Base-by-base conservation (phyloP, 371 early-diverging fungal species). In the Dichotomocladium elegans region DNA sequence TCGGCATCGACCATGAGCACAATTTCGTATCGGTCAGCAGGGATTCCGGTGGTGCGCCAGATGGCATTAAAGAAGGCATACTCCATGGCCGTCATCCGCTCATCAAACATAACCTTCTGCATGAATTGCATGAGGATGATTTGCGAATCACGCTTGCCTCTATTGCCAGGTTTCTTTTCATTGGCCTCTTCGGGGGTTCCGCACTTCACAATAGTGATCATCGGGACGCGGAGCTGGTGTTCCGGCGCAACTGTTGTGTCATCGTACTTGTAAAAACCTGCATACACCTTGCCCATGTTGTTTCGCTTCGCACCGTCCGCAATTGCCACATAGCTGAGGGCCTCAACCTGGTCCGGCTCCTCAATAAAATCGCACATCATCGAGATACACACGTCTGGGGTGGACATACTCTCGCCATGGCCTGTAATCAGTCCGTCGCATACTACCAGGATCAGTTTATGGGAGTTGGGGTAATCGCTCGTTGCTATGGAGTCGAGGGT, bases 141-240 rank as follows among this genome's bases (percentile, higher is more conserved):
- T 72, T 99, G 99, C 22, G 95, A 95, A 69, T 99, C 99, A 53
- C 99, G 87, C 73, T 98, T 99, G 49, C 99, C 99, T 45, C 99
- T 81, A 69, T 99, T 97, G 25, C 96, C 96, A 0, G 94, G 87
- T 62, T 91, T 90, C 21, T 77, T 55, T 59, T 77, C 62, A 57
- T 74, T 64, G 8, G 70, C 63, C 51, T 95, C 94, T 17, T 79
- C 81, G 3, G 86, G 85, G 0, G 90, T 87, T 30, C 99, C 99
- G 51, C 93, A 93, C 74, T 99, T 99, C 50, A 88, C 92, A 27
- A 99, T 87, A 1, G 91, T 77, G 30, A 98, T 83, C 70, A 91
- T 93, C 4, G 96, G 95, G 7, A 92, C 88, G 2, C 77, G 71
- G 34, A 72, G 72, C 41, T 77, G 80, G 33, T 74, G 67, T n/a